phyloP scores from a whole-genome alignment of 768 basidiomycete species.

The Mycena amicta region DNA sequence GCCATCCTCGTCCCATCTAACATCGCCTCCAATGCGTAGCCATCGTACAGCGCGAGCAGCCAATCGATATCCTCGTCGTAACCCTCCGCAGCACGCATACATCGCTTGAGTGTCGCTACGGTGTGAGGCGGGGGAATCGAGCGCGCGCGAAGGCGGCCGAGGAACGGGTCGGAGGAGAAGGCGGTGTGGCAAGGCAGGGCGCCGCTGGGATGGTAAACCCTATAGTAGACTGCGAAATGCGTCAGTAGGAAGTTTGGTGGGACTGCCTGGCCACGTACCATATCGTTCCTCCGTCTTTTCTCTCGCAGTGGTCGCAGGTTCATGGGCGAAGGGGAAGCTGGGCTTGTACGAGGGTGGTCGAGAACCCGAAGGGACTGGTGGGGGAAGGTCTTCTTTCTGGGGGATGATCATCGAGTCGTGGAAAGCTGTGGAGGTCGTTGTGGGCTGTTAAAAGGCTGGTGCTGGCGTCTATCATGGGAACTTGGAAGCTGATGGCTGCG shows the following conservation, averaged over 20 bases:
- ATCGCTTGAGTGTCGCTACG: background rate
- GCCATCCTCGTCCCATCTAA: background rate
- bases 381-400: background rate
- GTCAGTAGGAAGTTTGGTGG: background rate
- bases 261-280: background rate
- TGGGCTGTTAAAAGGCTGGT: too few species aligned
- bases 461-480: too few species aligned
- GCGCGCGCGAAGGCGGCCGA: background rate
- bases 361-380: background rate
- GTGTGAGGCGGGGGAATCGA: background rate
- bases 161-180: background rate
- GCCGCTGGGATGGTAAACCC: background rate
- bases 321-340: background rate
- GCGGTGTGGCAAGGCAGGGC: background rate
- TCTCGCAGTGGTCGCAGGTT: background rate
- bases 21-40: background rate
- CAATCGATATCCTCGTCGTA: background rate
- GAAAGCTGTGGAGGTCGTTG: background rate
- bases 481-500: too few species aligned
- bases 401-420: background rate
- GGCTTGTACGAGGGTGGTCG: background rate
- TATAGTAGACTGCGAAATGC: background rate
- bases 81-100: background rate
- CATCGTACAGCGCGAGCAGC: background rate
- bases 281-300: too few species aligned